Evolutionary conservation across 352 stramenopile genomes (phyloP), one percentile per base, ranked within the genome.

Genomic region (Phytopythium chamaehyphon): DNA sequence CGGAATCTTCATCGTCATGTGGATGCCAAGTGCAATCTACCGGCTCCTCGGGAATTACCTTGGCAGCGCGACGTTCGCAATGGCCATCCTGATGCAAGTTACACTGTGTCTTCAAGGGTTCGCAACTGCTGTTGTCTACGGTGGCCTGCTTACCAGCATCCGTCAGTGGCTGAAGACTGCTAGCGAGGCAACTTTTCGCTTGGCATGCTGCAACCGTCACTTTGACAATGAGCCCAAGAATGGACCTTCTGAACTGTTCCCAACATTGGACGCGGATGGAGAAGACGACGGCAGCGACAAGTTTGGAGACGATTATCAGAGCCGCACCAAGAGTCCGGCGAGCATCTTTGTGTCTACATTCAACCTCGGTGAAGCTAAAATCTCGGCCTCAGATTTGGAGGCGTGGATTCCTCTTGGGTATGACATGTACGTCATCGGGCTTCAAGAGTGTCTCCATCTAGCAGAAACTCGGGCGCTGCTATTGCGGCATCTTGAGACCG

Each of bases 361-460:
- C 62, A 93, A 93, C 64, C 83, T 93, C 75, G 83, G 80, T 48
- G 83, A 93, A 52, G 76, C 66, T 19, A 67, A 56, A 59, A 61
- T 91, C 39, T 73, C 70, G 18, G 62, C 82, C 6, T 64, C 73
- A 5, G 62, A 83, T 15, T 40, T 83, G 47, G 62, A 73, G 19
- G 83, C 86, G 53, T 97, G 88, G 88, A 88, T 97, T 16, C 82
- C 84, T 6, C 55, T 52, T 11, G 86, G 83, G 23, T 61, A 90
- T 39, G 84, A 96, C 40, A 67, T 96, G 33, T 96, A 96, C 57
- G 80, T 90, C 26, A 89, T 96, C 54, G 86, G 82, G 3, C 64
- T 96, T 5, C 84, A 96, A 49, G 88, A 97, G 53, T 97, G 88
- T 64, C 71, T 96, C 11, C 65, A 90, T 56, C 58, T 96, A 24